A percentile compares a stretch with the other conserved stretches of the same genome.
These are phyloP conservation scores for Metarhizium brunneum DNA, from an alignment of 2,329 filamentous ascomycete genomes.

Conservation along the genomic window DNA sequence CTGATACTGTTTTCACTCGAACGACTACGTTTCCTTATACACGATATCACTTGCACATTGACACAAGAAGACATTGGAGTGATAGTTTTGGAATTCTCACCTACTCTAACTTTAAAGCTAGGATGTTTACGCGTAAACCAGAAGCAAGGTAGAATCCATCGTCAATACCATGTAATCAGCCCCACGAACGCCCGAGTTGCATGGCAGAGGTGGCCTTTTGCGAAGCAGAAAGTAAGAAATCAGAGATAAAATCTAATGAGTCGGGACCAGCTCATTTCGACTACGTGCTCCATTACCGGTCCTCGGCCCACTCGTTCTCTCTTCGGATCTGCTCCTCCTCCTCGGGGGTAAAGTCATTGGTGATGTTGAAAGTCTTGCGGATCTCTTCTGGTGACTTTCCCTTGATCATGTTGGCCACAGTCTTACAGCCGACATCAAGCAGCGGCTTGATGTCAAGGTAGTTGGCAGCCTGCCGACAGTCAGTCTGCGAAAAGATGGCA, in stretches of 20 bases:
- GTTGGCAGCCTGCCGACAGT: conserved; percentile 68
- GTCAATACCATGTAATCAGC: conserved; percentile 4
- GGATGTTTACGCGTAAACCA: not conserved
- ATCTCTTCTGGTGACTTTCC: conserved; percentile 99
- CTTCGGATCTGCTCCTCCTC: conserved; percentile 96
- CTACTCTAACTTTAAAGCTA: not conserved
- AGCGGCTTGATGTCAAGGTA: conserved; percentile 98
- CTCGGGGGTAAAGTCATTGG: conserved; percentile 97
- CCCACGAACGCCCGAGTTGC: conserved; percentile 13
- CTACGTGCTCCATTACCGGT: conserved; percentile 43
- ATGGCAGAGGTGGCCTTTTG: not conserved
- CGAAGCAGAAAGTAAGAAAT: not conserved
- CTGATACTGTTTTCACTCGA: too few relatives aligned
- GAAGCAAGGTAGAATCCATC: conserved; percentile 4
- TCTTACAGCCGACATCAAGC: conserved; percentile 92
- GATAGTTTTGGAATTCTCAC: not conserved
- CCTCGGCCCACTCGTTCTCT: conserved; percentile 88
- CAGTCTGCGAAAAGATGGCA: not conserved
- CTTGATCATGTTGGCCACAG: conserved; percentile 99
- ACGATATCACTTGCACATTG: not conserved
- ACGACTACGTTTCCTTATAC: too few relatives aligned
- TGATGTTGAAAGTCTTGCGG: conserved; percentile 99
- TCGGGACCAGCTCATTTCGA: not conserved
- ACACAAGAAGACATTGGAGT: not conserved
- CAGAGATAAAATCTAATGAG: not conserved